Evolutionary conservation across 495 filamentous ascomycete species (phyloP), one percentile per base, ranked within the genome.

Genomic region (Penicillium fimorum): DNA sequence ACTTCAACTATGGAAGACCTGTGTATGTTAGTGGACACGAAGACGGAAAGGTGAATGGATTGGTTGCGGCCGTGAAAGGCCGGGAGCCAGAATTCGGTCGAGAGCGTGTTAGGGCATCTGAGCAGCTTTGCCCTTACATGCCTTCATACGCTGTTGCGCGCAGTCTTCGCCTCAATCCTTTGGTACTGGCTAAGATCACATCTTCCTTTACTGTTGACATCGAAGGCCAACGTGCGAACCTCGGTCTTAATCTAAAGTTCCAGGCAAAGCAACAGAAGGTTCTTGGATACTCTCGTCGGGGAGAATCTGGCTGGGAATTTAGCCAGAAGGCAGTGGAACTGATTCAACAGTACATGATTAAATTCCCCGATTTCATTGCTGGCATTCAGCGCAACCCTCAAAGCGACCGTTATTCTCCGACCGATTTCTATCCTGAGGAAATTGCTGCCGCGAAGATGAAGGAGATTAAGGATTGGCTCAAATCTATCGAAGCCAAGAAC

Each of bases 161-260:
- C 59, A 86, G 86, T 69, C 78, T 99, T 18, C 79, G 79, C 3
- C 78, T 99, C 47, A 92, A 96, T 61, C 84, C 92, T 4, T 78
- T 99, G 40, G 87, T 93, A 1, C 77, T 99, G 22, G 94, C 91
- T 69, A 99, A 96, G 77, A 90, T 99, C 57, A 97, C 94, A 0
- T 94, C 93, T 0, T 89, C 92, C 0, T 97, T 96, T 72, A 86
- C 83, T 37, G 91, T 97, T 50, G 81, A 84, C 42, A 86, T 93
- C 4, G 82, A 88, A 22, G 90, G 89, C 3, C 81, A 84, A 47
- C 83, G 87, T 44, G 81, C 95, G 40, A 97, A 99, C 62, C 76
- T 99, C 13, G 95, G 95, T 9, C 78, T 99, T 40, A 99, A 97
- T 66, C 77, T 99, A 56, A 99, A 99, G 67, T 97, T 97, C 54